These are phyloP conservation scores for Cyberlindnera veronae DNA, from an alignment of 805 yeast genomes.

Conservation along the genomic window DNA sequence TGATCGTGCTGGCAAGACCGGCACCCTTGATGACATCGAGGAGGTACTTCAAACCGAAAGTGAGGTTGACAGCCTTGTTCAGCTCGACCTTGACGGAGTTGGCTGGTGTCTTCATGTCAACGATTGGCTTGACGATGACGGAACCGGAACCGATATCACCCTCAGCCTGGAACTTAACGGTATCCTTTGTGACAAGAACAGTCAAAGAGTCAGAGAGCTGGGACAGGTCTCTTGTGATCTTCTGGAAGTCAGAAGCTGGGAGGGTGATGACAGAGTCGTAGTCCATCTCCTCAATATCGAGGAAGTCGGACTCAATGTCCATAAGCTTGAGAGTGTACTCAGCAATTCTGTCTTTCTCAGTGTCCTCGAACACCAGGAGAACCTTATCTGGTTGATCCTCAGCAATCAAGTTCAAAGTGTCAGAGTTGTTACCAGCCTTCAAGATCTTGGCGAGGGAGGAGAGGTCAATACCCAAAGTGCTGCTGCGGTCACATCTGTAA, in stretches of 20 bases:
- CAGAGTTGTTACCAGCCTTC: conserved; percentile 88
- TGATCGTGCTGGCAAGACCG: conserved; percentile 68
- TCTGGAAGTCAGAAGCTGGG: conserved; percentile 87
- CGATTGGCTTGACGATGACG: conserved; percentile 78
- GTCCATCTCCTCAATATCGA: conserved; percentile 91
- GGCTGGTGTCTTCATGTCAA: conserved; percentile 78
- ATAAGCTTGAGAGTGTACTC: conserved; percentile 89
- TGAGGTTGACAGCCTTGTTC: conserved; percentile 81
- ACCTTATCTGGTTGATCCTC: conserved; percentile 84
- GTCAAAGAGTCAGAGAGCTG: conserved; percentile 84
- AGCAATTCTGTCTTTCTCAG: conserved; percentile 83
- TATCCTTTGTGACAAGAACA: conserved; percentile 85
- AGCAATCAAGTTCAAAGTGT: conserved; percentile 82
- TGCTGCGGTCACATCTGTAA: conserved; percentile 92
- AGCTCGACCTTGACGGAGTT: conserved; percentile 71
- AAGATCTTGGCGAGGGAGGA: conserved; percentile 84
- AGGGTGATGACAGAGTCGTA: conserved; percentile 81
- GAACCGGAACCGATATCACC: conserved; percentile 92
- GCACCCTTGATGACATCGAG: conserved; percentile 91
- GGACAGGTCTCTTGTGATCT: conserved; percentile 82
- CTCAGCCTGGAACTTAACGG: conserved; percentile 83
- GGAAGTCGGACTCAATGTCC: conserved; percentile 95
- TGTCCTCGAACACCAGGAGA: conserved; percentile 83
- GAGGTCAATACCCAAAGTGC: conserved; percentile 88
- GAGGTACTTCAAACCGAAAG: conserved; percentile 89